Evolutionary conservation across 257 asterid species (phyloP).

Genomic region (Solanum tacnaense): DNA sequence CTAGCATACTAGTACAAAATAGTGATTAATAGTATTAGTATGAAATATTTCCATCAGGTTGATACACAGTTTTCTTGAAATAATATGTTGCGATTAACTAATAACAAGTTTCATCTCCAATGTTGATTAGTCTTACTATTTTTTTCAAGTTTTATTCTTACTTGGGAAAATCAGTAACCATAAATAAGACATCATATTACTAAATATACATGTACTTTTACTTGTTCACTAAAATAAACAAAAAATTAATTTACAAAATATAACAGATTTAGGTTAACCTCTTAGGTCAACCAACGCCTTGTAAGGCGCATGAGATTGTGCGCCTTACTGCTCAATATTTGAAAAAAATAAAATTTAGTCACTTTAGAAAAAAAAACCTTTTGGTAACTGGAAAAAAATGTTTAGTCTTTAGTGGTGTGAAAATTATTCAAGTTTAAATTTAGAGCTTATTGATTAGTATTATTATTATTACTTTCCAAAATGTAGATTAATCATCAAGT

Average conservation of each 20-base stretch:
- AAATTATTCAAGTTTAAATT: neutral
- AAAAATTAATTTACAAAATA: neutral
- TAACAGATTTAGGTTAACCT: neutral
- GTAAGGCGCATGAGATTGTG: accelerated
- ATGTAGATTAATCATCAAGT: neutral
- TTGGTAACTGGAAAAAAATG: neutral
- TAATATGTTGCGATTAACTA: neutral
- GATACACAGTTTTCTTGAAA: neutral
- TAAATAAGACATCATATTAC: neutral
- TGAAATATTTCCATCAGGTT: neutral
- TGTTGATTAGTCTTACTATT: neutral
- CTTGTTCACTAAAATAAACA: neutral
- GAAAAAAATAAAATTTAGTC: too few species aligned
- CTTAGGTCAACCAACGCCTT: neutral
- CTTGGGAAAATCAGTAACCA: neutral
- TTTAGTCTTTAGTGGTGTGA: neutral
- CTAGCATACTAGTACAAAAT: neutral
- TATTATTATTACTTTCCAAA: too few species aligned
- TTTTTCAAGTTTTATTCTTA: neutral
- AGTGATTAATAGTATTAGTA: neutral
- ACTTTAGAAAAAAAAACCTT: neutral
- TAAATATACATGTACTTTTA: neutral
- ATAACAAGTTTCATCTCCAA: neutral
- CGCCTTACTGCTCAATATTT: neutral
- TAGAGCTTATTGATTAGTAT: neutral